Conservation (phyloP, 805 yeast species). For the Myxozyma vanderwaltii region DNA sequence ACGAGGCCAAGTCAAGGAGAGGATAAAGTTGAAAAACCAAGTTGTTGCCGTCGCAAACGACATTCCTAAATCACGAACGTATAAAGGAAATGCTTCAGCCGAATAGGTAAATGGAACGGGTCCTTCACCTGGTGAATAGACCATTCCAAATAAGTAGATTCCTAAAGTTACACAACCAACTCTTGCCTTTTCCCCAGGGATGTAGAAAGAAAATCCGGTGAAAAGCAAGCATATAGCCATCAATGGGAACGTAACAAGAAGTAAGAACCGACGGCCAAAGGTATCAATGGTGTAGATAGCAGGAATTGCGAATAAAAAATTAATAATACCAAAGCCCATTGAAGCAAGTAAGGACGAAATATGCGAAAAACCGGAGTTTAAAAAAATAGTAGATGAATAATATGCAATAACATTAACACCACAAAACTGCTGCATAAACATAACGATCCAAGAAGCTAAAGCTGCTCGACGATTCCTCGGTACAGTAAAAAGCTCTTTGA, state of each 20-base stretch:
- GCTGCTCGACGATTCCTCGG: constrained; percentile 85
- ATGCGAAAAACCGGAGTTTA: constrained; percentile 63
- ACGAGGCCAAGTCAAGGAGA: constrained; percentile 80
- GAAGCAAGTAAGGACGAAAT: constrained; percentile 73
- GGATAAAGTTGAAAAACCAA: constrained; percentile 58
- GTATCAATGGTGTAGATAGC: constrained; percentile 79
- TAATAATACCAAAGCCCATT: constrained; percentile 82
- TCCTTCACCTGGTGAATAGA: constrained; percentile 84
- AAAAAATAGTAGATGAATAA: constrained; percentile 76
- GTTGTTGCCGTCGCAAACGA: constrained; percentile 67
- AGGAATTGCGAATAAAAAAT: constrained; percentile 79
- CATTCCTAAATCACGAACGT: constrained; percentile 79
- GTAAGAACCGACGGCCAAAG: constrained; percentile 68
- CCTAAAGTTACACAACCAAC: constrained; percentile 71
- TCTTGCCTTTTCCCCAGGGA: constrained; percentile 53
- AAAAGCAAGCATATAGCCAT: constrained; percentile 57
- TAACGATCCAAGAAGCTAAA: constrained; percentile 75
- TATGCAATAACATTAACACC: constrained; percentile 88
- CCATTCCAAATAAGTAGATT: constrained; percentile 69
- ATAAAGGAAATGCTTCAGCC: constrained; percentile 80
- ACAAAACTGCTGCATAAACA: constrained; percentile 90
- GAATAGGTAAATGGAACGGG: constrained; percentile 89
- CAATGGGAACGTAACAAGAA: constrained; percentile 61
- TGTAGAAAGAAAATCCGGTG: constrained; percentile 67
- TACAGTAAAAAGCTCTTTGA: constrained; percentile 55